Conservation (phyloP, 2,329 filamentous ascomycete species). For the Zymoseptoria ardabiliae region DNA sequence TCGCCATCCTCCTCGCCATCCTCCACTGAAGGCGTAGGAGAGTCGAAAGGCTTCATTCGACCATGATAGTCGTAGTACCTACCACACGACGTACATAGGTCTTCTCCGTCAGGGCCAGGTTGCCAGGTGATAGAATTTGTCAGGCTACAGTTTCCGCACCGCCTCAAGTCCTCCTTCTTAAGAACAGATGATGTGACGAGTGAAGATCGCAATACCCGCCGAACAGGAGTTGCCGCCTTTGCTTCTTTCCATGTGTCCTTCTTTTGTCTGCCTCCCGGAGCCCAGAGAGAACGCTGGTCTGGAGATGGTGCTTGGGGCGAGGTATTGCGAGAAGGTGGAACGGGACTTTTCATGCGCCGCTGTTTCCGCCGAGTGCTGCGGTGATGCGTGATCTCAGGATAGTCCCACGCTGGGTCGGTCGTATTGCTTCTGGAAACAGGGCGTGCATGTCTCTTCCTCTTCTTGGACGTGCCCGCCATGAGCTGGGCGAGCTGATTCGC, state of each 20-base stretch:
- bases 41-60: constrained; percentile 22
- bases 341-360: constrained; percentile 10
- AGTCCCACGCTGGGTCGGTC: constrained; percentile 22
- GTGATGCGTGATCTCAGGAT: constrained; percentile 18
- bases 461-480: constrained; percentile 17
- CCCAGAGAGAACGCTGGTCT: constrained; percentile 16
- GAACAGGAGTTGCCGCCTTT: not conserved
- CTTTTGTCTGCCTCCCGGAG: constrained; percentile 3
- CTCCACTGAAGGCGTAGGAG: constrained; percentile 12
- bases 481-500: constrained; percentile 29
- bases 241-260: not conserved
- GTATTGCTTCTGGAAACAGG: constrained; percentile 6
- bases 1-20: not conserved
- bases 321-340: not conserved
- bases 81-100: constrained; percentile 26
- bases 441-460: constrained; percentile 8
- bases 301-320: constrained; percentile 11
- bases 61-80: constrained; percentile 25
- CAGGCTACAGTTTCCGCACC: constrained; percentile 25
- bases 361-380: constrained; percentile 7
- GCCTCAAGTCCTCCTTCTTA: constrained; percentile 5
- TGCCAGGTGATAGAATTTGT: constrained; percentile 20
- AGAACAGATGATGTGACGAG: not conserved
- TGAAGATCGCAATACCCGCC: not conserved
- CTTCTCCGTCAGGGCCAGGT: constrained; percentile 21